Evolutionary conservation across 768 basidiomycete genomes (phyloP), one percentile per base, ranked within the genome.

Genomic region (Lyophyllum shimeji): DNA sequence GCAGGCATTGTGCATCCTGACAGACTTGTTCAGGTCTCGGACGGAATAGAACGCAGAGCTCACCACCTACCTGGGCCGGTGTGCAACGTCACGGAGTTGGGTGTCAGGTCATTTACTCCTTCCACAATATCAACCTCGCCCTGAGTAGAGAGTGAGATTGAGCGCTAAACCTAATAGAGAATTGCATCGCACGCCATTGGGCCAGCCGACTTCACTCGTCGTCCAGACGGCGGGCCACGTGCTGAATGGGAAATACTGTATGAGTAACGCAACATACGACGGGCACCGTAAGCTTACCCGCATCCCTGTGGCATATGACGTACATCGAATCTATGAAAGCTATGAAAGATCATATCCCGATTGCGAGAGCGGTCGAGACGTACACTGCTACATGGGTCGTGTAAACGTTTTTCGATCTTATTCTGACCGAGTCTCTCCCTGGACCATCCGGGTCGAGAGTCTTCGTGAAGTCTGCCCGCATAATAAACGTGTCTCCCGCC

Each of bases 221-320:
- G 61, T 62, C 78, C 77, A 80, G n/a, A 76, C 66, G 6, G 82
- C 82, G 7, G 82, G 50, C 50, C 50, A 51, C 21, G 50, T 51
- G 17, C 50, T 49, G 20, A 6, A 29, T 29, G 4, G 29, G 9
- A 29, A 29, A 5, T 4, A 5, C 29, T 5, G 29, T 4, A 29
- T 8, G 27, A 13, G 13, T 7, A 17, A 29, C 20, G 12, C n/a
- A n/a, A n/a, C n/a, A n/a, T n/a, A n/a, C 12, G n/a, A 25, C 37
- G 24, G 23, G 17, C 12, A 23, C 58, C 57, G 6, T n/a, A 27
- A 13, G 63, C 65, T 52, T 49, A 77, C 77, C 74, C 78, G 64
- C 80, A 81, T 7, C 81, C 82, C 56, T 80, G 71, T 13, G 82
- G 82, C 80, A 84, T 83, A 63, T 83, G 82, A 2, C 69, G 67